Conservation (phyloP, 805 yeast genomes). For the Nakazawaea holstii region DNA sequence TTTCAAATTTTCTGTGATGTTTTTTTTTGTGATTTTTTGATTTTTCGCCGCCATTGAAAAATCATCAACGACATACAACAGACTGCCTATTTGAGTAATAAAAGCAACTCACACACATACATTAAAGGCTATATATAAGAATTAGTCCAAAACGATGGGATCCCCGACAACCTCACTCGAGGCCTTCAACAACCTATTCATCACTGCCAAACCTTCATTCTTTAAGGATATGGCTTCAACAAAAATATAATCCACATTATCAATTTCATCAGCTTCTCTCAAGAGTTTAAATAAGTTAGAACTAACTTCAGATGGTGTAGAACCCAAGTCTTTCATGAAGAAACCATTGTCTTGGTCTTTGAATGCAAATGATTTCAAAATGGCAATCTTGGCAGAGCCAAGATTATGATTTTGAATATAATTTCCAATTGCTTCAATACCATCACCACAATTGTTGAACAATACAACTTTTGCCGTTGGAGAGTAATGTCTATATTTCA, state of each 20-base stretch:
- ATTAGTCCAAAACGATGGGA: background rate
- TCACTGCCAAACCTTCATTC: slow-evolving; percentile 87
- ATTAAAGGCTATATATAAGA: too few relatives aligned
- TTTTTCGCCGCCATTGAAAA: background rate
- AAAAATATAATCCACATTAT: slow-evolving; percentile 60
- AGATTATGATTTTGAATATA: slow-evolving; percentile 15
- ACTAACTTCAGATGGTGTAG: slow-evolving; percentile 56
- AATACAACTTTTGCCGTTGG: slow-evolving; percentile 81
- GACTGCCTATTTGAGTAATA: background rate
- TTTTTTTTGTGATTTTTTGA: background rate
- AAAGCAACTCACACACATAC: too few relatives aligned
- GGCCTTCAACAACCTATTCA: slow-evolving; percentile 87
- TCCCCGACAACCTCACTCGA: slow-evolving; percentile 41
- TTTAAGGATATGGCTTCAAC: slow-evolving; percentile 78
- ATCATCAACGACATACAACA: background rate
- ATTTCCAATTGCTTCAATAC: slow-evolving; percentile 27
- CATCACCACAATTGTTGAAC: slow-evolving; percentile 46
- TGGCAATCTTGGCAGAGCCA: slow-evolving; percentile 37
- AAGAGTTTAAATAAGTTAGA: slow-evolving; percentile 66
- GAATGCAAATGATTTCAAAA: slow-evolving; percentile 40
- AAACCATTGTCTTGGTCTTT: slow-evolving; percentile 13
- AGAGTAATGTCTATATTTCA: slow-evolving; percentile 95
- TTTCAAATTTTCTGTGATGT: background rate
- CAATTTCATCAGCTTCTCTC: slow-evolving; percentile 68
- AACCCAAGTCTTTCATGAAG: slow-evolving; percentile 36